These are phyloP conservation scores for Podospora pseudopauciseta DNA, from an alignment of 495 filamentous ascomycete genomes.

Conservation along the genomic window DNA sequence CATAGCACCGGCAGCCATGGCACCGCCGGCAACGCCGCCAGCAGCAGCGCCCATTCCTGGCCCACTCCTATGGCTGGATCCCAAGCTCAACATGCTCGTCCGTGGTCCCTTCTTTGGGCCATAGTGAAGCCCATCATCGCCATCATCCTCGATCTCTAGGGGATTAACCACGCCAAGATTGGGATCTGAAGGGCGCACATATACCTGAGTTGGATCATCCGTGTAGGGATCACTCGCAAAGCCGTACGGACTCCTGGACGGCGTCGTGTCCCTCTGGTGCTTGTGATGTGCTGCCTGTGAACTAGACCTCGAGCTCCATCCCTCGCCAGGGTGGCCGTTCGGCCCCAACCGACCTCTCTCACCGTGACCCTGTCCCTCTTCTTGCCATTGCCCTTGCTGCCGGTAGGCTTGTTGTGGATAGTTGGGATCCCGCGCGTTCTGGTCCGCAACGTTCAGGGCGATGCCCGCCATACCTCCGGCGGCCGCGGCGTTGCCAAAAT, in stretches of 20 bases:
- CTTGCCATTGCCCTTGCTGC: constrained; percentile 29
- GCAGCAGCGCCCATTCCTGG: constrained; percentile 32
- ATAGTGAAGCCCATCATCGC: constrained; percentile 71
- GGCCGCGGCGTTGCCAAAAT: constrained; percentile 61
- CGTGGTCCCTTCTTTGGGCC: constrained; percentile 33
- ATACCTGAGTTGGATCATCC: constrained; percentile 50
- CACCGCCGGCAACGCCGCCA: constrained; percentile 41
- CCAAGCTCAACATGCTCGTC: constrained; percentile 53
- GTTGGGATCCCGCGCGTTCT: constrained; percentile 62
- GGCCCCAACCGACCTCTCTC: constrained; percentile 12
- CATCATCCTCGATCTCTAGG: constrained; percentile 77
- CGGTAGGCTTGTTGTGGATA: constrained; percentile 38
- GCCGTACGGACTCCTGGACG: constrained; percentile 29
- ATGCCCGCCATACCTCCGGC: constrained; percentile 74
- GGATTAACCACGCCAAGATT: constrained; percentile 63
- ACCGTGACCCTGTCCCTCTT: constrained; percentile 32
- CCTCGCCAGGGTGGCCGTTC: constrained; percentile 20
- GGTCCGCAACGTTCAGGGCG: constrained; percentile 68
- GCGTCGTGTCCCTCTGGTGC: constrained; percentile 24
- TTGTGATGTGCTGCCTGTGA: constrained; percentile 19
- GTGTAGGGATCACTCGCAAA: constrained; percentile 31
- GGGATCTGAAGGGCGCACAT: constrained; percentile 57
- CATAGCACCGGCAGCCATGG: constrained; percentile 53
- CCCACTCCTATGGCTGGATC: constrained; percentile 34
- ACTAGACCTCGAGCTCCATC: constrained; percentile 9